Conservation (phyloP, 2,329 filamentous ascomycete genomes). For the Mariannaea elegans region DNA sequence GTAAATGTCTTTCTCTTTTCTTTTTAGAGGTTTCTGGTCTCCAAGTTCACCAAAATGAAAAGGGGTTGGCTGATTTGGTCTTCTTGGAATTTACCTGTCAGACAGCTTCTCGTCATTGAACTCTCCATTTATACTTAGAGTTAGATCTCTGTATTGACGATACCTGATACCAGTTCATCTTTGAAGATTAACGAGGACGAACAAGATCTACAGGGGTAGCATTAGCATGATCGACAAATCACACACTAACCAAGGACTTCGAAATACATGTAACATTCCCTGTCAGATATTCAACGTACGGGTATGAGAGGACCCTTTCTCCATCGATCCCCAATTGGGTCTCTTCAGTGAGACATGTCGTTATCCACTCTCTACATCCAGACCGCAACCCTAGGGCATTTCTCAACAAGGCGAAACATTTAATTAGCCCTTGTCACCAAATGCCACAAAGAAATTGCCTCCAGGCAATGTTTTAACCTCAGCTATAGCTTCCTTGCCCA, state of each 20-base stretch:
- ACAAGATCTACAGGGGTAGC: background rate
- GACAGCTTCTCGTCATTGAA: background rate
- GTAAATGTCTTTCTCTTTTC: background rate
- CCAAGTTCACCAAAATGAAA: background rate
- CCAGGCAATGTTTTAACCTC: background rate
- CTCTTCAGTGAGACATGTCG: background rate
- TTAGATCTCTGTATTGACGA: background rate
- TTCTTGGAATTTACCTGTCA: background rate
- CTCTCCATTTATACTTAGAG: background rate
- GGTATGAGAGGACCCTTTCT: background rate
- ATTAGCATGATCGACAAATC: background rate
- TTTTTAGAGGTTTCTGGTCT: background rate
- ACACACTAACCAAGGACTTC: background rate
- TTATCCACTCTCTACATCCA: slow-evolving; percentile 6
- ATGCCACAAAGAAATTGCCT: slow-evolving; percentile 2
- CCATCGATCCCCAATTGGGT: too few relatives aligned
- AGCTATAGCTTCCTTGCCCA: background rate
- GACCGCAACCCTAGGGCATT: too few relatives aligned
- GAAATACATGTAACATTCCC: background rate
- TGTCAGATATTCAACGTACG: background rate
- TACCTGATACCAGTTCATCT: background rate
- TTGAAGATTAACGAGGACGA: background rate
- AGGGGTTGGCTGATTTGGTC: background rate
- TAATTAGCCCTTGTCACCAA: too few relatives aligned
- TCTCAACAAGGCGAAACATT: too few relatives aligned